Evolutionary conservation across 2,329 filamentous ascomycete species (phyloP).

Genomic region (Stagonosporopsis tanaceti): DNA sequence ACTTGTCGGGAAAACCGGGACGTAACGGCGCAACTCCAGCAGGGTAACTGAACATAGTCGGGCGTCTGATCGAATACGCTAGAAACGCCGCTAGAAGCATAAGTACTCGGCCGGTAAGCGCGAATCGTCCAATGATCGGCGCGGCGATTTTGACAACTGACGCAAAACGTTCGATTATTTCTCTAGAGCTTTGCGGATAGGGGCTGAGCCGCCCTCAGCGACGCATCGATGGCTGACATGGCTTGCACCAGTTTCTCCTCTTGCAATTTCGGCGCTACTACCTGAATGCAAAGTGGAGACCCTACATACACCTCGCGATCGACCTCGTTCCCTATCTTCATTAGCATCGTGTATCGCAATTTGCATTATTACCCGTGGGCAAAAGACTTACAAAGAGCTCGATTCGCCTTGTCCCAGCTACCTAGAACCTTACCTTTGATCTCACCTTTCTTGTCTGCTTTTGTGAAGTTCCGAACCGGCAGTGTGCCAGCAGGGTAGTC

Average conservation of each 20-base stretch:
- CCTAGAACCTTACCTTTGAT: slow-evolving; percentile 55
- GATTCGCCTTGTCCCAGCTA: slow-evolving; percentile 68
- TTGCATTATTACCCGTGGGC: too few species aligned
- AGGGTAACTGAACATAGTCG: background rate
- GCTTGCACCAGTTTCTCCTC: slow-evolving; percentile 62
- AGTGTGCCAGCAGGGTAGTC: slow-evolving; percentile 68
- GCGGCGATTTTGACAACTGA: background rate
- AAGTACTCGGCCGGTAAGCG: slow-evolving; percentile 18
- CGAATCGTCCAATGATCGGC: background rate
- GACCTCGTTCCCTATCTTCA: slow-evolving; percentile 51
- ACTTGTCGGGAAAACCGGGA: slow-evolving; percentile 7
- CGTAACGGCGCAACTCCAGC: background rate
- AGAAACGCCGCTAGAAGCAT: slow-evolving; percentile 11
- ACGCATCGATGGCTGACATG: slow-evolving; percentile 63
- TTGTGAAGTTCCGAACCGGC: slow-evolving; percentile 61
- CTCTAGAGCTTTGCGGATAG: slow-evolving; percentile 26
- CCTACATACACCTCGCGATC: slow-evolving; percentile 63
- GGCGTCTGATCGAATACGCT: slow-evolving; percentile 5
- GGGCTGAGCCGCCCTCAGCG: slow-evolving; percentile 37
- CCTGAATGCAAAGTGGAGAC: slow-evolving; percentile 64
- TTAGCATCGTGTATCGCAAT: slow-evolving; percentile 11
- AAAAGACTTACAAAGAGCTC: slow-evolving; percentile 60
- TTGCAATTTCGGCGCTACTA: slow-evolving; percentile 62
- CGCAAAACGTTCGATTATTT: slow-evolving; percentile 5
- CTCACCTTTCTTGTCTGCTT: slow-evolving; percentile 60